A percentile compares a stretch with the other conserved stretches of the same genome.
phyloP scores from a whole-genome alignment of 768 basidiomycete species.

The Phlebiopsis gigantea region DNA sequence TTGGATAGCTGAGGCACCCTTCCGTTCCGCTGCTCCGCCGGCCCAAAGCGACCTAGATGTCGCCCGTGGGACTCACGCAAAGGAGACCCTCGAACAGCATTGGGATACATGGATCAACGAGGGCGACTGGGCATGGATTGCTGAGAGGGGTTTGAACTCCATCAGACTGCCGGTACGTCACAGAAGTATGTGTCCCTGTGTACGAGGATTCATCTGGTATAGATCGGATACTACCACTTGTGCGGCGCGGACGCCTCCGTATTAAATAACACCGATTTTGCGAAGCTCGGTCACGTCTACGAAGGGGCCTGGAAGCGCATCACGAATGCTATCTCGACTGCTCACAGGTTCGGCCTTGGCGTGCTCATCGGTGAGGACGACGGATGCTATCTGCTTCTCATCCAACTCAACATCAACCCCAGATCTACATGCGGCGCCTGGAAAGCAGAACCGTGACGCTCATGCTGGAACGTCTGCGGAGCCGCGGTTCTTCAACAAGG shows the following conservation, averaged over 20 bases:
- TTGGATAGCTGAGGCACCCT: constrained; percentile 67
- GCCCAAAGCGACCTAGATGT: constrained; percentile 69
- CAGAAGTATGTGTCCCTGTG: not conserved
- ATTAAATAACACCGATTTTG: constrained; percentile 62
- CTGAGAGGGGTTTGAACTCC: constrained; percentile 48
- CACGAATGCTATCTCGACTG: constrained; percentile 51
- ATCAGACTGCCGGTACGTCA: constrained; percentile 55
- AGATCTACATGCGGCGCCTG: constrained; percentile 74
- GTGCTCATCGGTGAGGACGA: constrained; percentile 63
- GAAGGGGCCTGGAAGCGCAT: constrained; percentile 66
- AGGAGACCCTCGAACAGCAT: constrained; percentile 38
- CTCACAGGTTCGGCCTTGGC: constrained; percentile 55
- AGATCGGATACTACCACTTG: constrained; percentile 75
- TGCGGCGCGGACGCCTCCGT: constrained; percentile 55
- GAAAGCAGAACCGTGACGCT: constrained; percentile 66
- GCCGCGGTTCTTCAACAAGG: constrained; percentile 45
- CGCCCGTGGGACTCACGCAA: constrained; percentile 45
- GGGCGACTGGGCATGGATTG: constrained; percentile 52
- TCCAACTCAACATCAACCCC: constrained; percentile 13
- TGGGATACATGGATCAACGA: constrained; percentile 53
- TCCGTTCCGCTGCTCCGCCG: constrained; percentile 43
- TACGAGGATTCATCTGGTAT: not conserved
- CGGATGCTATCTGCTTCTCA: not conserved
- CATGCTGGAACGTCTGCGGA: constrained; percentile 53
- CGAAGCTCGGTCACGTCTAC: constrained; percentile 42